phyloP scores from a whole-genome alignment of 768 basidiomycete species.

The Leccinum obscurum region DNA sequence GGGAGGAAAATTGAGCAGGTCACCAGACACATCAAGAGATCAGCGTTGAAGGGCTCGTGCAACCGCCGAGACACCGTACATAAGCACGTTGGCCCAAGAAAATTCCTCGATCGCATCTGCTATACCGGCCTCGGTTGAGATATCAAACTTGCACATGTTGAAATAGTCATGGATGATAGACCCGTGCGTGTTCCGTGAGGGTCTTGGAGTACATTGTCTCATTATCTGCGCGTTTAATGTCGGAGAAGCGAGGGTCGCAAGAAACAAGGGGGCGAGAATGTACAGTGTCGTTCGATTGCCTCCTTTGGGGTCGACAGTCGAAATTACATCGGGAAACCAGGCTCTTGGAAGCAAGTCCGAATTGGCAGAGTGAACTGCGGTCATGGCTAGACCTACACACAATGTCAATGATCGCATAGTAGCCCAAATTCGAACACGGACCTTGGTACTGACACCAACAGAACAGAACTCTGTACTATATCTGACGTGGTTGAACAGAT shows the following conservation, averaged over 20 bases:
- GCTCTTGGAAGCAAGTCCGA: conserved; percentile 18
- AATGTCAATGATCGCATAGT: conserved; percentile 24
- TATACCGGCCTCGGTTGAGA: conserved; percentile 37
- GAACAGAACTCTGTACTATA: conserved; percentile 63
- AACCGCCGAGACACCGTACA: conserved; percentile 57
- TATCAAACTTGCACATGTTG: conserved; percentile 46
- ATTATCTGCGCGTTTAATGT: conserved; percentile 23
- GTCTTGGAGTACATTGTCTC: conserved; percentile 32
- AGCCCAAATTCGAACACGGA: conserved; percentile 40
- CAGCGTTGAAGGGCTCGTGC: conserved; percentile 55
- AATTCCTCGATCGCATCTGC: conserved; percentile 62
- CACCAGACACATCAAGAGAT: conserved; percentile 74
- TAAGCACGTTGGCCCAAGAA: conserved; percentile 50
- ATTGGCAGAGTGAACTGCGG: conserved; percentile 35
- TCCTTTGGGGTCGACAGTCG: conserved; percentile 5
- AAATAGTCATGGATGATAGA: conserved; percentile 43
- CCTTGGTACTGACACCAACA: conserved; percentile 61
- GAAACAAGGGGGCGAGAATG: conserved; percentile 51
- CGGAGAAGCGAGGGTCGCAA: conserved; percentile 43
- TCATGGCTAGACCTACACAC: conserved; percentile 52
- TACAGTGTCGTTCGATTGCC: conserved; percentile 40
- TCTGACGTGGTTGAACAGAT: conserved; percentile 64
- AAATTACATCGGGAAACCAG: conserved; percentile 27
- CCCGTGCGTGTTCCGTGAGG: conserved; percentile 31
- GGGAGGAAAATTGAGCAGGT: conserved; percentile 66